Evolutionary conservation across 106 monocot species (phyloP), one percentile per base, ranked within the genome.

Genomic region (Cymbidium sinense): DNA sequence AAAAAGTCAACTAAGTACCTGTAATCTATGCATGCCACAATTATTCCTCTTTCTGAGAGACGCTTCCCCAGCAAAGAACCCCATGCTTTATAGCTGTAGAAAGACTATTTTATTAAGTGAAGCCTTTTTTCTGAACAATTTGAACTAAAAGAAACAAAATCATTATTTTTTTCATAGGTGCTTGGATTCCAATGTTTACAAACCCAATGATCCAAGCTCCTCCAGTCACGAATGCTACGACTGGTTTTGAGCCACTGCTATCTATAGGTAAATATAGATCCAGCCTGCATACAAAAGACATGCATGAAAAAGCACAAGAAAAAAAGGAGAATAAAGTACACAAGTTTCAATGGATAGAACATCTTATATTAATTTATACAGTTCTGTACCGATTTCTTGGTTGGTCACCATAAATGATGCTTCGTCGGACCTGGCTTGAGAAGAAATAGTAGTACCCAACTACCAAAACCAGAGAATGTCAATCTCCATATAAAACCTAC

Each of bases 131-230:
- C 33, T 67, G 17, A 2, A 1, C 30, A 13, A 67, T 31, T 31
- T 67, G 17, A 67, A 29, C 19, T 8, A 54, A 62, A 62, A 62
- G 9, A 62, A 25, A 62, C 61, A 27, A 62, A 25, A 62, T 25
- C 27, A 25, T 62, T 62, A 25, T 27, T 27, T 8, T 25, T 9
- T 47, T 47, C 13, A 47, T 47, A 47, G 11, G 47, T 13, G 47
- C 47, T 17, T 13, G 67, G 33, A 67, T 1, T 21, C 2, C 71
- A 71, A 36, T 20, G 61, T 62, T 47, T 75, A 88, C 90, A 82
- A 58, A 95, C 99, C 99, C 99, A 79, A 99, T 99, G 55, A 99
- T 99, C 99, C 99, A 99, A 3, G 99, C 99, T 82, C 99, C 99
- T 64, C 99, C 99, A 75, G 95, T 99, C 28, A 99, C 85, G 91